Percentiles rank a stretch among this genome's conserved stretches.
phyloP scores from a whole-genome alignment of 257 asterid species.

The Sherardia arvensis region DNA sequence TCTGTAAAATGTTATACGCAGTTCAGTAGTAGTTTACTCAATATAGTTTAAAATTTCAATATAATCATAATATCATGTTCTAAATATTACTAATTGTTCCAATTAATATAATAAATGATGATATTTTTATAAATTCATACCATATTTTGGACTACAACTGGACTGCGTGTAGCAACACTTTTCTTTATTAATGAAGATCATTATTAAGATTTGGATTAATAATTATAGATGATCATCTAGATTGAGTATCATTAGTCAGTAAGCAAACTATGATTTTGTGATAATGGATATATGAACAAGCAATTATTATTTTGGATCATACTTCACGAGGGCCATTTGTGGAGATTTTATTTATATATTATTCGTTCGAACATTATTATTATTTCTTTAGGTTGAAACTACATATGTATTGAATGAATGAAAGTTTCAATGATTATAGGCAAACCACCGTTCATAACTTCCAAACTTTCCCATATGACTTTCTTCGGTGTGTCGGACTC shows the following conservation, averaged over 20 bases:
- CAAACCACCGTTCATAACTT: slow-evolving; percentile 22
- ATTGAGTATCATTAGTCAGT: slow-evolving; percentile 1
- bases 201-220: not conserved
- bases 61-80: too few relatives aligned
- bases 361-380: slow-evolving; percentile 4
- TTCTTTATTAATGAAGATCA: not conserved
- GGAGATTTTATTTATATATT: not conserved
- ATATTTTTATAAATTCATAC: too few relatives aligned
- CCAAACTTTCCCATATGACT: slow-evolving; percentile 18
- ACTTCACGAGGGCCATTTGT: slow-evolving; percentile 1
- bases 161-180: too few relatives aligned
- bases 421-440: slow-evolving; percentile 24
- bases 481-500: slow-evolving; percentile 2
- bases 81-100: too few relatives aligned
- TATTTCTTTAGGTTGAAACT: not conserved
- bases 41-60: too few relatives aligned
- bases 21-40: too few relatives aligned
- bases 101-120: too few relatives aligned
- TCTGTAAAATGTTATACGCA: too few relatives aligned
- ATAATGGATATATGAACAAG: not conserved
- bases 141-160: too few relatives aligned
- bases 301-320: not conserved
- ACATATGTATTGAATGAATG: not conserved
- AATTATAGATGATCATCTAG: not conserved
- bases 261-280: slow-evolving; percentile 2